Percentiles rank a stretch among this genome's conserved stretches.
These are phyloP conservation scores for Penicillium brasilianum DNA, from an alignment of 2,329 filamentous ascomycete species.

Conservation along the genomic window DNA sequence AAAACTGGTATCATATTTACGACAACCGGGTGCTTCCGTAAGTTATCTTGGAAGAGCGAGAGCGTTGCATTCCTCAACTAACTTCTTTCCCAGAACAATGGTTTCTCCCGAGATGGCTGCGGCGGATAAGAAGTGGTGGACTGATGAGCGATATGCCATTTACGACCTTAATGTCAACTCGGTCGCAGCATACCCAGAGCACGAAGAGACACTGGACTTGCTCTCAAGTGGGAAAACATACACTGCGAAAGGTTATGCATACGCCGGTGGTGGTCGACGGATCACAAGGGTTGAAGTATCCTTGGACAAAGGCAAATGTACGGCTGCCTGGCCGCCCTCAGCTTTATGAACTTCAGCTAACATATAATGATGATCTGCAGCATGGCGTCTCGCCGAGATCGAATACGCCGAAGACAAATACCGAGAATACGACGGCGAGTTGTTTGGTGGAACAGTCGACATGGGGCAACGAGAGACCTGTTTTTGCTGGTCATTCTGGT, in stretches of 20 bases:
- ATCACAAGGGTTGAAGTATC: slow-evolving; percentile 84
- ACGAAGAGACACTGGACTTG: slow-evolving; percentile 70
- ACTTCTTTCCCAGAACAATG: slow-evolving; percentile 62
- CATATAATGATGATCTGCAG: slow-evolving; percentile 23
- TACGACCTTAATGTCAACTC: slow-evolving; percentile 91
- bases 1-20: slow-evolving; percentile 95
- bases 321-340: not conserved
- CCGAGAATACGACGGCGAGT: slow-evolving; percentile 64
- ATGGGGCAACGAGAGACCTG: slow-evolving; percentile 79
- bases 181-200: slow-evolving; percentile 77
- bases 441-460: slow-evolving; percentile 79
- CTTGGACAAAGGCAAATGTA: slow-evolving; percentile 75
- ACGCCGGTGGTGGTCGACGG: slow-evolving; percentile 82
- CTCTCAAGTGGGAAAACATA: slow-evolving; percentile 60
- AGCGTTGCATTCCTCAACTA: not conserved
- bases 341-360: slow-evolving; percentile 15
- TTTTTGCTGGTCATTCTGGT: slow-evolving; percentile 96
- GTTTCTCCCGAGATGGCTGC: slow-evolving; percentile 80
- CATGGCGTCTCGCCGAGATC: slow-evolving; percentile 78
- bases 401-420: slow-evolving; percentile 87
- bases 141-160: slow-evolving; percentile 87
- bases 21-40: slow-evolving; percentile 85
- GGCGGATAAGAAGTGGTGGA: slow-evolving; percentile 77
- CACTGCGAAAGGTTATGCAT: slow-evolving; percentile 79
- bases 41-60: slow-evolving; percentile 27